Percentiles rank a stretch among this genome's conserved stretches.
Conservation (phyloP, 2,329 filamentous ascomycete species). For the Stachybotrys chlorohalonatus region DNA sequence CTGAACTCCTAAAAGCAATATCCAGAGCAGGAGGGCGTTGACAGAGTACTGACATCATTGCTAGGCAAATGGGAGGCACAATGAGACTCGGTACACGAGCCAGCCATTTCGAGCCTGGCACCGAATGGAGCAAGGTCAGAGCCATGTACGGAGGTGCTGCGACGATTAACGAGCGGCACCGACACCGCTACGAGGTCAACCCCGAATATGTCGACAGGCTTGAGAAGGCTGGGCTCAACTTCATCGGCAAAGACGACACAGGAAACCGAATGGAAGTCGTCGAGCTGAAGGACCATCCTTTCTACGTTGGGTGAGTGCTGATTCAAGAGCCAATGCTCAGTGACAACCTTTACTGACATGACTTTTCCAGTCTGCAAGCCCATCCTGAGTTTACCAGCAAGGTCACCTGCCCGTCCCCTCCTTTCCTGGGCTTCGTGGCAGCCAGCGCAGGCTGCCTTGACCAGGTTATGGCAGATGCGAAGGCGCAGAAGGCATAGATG, state of each 20-base stretch:
- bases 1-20: not conserved
- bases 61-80: constrained; percentile 60
- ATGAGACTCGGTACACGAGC: constrained; percentile 76
- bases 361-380: constrained; percentile 56
- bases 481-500: not conserved
- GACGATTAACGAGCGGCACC: constrained; percentile 63
- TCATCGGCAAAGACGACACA: constrained; percentile 71
- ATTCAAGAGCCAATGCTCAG: not conserved
- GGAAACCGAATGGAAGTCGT: constrained; percentile 76
- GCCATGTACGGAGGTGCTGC: constrained; percentile 57
- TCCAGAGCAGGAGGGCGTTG: not conserved
- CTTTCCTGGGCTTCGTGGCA: constrained; percentile 46
- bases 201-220: constrained; percentile 64
- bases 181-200: constrained; percentile 88
- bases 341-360: not conserved
- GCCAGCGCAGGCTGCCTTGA: constrained; percentile 59
- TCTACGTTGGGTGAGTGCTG: constrained; percentile 48
- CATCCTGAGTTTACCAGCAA: constrained; percentile 79
- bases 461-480: constrained; percentile 12
- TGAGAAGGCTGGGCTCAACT: constrained; percentile 59
- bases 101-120: constrained; percentile 65
- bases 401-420: constrained; percentile 63
- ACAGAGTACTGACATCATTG: not conserved
- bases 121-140: constrained; percentile 71
- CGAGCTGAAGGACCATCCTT: constrained; percentile 75